These are phyloP conservation scores for Mycena vulgaris DNA, from an alignment of 768 basidiomycete genomes.

Conservation along the genomic window DNA sequence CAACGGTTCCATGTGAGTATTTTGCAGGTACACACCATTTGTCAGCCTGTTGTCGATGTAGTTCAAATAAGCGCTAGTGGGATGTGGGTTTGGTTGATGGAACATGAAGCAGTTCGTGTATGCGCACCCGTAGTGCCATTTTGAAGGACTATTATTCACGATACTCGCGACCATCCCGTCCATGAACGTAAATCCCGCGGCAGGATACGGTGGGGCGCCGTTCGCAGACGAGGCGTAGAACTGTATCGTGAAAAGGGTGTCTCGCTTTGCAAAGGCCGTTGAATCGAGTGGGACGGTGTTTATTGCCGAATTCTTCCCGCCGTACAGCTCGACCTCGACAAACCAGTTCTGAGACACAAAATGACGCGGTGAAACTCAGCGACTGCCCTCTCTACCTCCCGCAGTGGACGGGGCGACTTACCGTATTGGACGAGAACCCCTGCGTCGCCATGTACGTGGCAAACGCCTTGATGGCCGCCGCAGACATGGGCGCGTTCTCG, in stretches of 20 bases:
- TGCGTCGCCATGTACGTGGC: slow-evolving; percentile 57
- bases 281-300: slow-evolving; percentile 45
- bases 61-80: slow-evolving; percentile 58
- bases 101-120: neutral
- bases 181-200: slow-evolving; percentile 58
- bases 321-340: slow-evolving; percentile 49
- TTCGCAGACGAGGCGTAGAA: slow-evolving; percentile 51
- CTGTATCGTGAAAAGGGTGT: slow-evolving; percentile 53
- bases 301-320: slow-evolving; percentile 51
- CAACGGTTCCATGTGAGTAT: neutral
- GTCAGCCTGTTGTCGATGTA: slow-evolving; percentile 53
- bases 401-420: neutral
- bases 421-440: slow-evolving; percentile 53
- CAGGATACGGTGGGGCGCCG: slow-evolving; percentile 48
- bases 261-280: slow-evolving; percentile 53
- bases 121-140: slow-evolving; percentile 57
- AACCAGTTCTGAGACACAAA: slow-evolving; percentile 43
- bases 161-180: slow-evolving; percentile 57
- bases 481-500: slow-evolving; percentile 48
- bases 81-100: neutral
- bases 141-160: slow-evolving; percentile 50
- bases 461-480: slow-evolving; percentile 52
- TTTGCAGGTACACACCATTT: slow-evolving; percentile 24
- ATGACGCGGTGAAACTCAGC: neutral
- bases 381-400: too few species aligned